phyloP scores from a whole-genome alignment of 202 grass and related monocot species.

The Tripidium arundinaceum region DNA sequence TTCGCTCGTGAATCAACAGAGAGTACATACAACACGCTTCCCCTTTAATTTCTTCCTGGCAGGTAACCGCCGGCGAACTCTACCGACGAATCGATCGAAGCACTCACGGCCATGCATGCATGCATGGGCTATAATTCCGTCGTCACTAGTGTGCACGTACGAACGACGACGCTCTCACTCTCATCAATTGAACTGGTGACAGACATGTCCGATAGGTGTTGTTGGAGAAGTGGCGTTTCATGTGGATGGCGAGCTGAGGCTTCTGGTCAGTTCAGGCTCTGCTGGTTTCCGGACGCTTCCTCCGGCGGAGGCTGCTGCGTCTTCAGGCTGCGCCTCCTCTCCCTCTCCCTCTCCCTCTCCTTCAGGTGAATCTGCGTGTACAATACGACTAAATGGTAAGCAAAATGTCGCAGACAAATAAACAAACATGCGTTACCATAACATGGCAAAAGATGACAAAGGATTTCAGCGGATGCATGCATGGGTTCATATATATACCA shows the following conservation, averaged over 20 bases:
- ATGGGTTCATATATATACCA: constrained; percentile 27
- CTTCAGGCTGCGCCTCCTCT: neutral
- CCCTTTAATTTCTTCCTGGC: neutral
- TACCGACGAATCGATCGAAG: no score
- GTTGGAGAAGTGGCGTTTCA: no score
- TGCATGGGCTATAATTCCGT: no score
- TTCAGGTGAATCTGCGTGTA: constrained; percentile 36
- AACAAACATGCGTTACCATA: no score
- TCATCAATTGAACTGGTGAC: no score
- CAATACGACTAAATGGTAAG: neutral
- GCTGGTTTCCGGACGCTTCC: constrained; percentile 31
- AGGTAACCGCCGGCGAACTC: neutral
- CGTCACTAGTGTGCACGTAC: no score
- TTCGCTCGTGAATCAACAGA: neutral
- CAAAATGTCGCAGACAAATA: neutral
- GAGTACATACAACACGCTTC: neutral
- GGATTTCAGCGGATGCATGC: neutral
- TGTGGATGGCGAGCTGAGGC: constrained; percentile 48
- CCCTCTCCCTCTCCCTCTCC: constrained; percentile 14
- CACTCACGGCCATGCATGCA: no score
- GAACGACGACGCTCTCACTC: no score
- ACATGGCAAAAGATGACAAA: neutral
- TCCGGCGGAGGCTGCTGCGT: constrained; percentile 20
- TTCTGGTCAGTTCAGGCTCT: constrained; percentile 49
- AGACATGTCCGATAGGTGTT: no score